Conservation (phyloP, 768 basidiomycete genomes). For the Lentinus brumalis region DNA sequence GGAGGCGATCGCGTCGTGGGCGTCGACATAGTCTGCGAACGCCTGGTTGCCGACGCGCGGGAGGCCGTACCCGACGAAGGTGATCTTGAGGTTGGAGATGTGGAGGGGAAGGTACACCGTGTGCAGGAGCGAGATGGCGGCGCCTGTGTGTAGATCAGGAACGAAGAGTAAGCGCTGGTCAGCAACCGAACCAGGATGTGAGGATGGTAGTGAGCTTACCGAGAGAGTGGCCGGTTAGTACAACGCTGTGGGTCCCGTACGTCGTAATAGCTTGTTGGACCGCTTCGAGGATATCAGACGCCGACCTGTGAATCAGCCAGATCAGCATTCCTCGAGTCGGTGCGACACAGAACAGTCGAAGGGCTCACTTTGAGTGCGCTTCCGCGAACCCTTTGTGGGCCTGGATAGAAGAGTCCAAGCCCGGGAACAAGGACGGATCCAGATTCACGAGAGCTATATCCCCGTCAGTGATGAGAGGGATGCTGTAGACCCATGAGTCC, state of each 20-base stretch:
- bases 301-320: conserved; percentile 36
- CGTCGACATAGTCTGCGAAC: conserved; percentile 59
- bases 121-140: conserved; percentile 54
- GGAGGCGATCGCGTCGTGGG: conserved; percentile 33
- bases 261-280: conserved; percentile 42
- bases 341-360: background rate
- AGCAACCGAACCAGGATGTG: background rate
- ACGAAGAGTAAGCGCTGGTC: background rate
- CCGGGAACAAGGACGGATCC: conserved; percentile 50
- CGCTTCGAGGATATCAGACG: conserved; percentile 41
- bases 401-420: conserved; percentile 42
- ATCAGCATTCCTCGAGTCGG: background rate
- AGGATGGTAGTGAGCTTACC: conserved; percentile 22
- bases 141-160: conserved; percentile 35
- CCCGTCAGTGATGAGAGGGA: conserved; percentile 44
- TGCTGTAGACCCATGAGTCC: conserved; percentile 22
- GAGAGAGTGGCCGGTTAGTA: conserved; percentile 48
- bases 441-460: conserved; percentile 39
- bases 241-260: conserved; percentile 40
- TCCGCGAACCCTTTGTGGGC: conserved; percentile 50
- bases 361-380: conserved; percentile 46
- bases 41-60: conserved; percentile 55
- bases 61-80: conserved; percentile 33
- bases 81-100: conserved; percentile 36
- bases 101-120: conserved; percentile 54